These are phyloP conservation scores for Tricholomella constricta DNA, from an alignment of 768 basidiomycete genomes.

Conservation along the genomic window DNA sequence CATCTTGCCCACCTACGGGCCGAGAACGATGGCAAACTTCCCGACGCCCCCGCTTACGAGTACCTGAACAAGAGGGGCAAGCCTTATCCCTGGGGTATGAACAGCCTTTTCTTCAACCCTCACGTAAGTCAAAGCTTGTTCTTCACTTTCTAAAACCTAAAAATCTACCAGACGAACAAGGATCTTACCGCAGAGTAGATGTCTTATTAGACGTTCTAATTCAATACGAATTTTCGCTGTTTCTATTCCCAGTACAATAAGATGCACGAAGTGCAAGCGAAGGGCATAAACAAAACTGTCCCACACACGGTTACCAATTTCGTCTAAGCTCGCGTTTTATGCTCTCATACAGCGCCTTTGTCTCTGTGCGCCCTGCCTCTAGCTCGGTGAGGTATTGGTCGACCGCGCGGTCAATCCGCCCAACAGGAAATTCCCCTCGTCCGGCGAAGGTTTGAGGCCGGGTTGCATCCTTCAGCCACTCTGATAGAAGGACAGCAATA, in stretches of 20 bases:
- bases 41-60: constrained; percentile 70
- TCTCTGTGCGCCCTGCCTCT: constrained; percentile 60
- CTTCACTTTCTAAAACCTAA: constrained; percentile 3
- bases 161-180: constrained; percentile 56
- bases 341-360: constrained; percentile 64
- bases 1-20: constrained; percentile 71
- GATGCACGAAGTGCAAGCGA: not conserved
- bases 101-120: constrained; percentile 82
- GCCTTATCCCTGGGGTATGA: constrained; percentile 85
- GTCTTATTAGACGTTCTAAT: not conserved
- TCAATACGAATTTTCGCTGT: not conserved
- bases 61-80: constrained; percentile 77
- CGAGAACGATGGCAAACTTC: constrained; percentile 73
- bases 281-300: too few species aligned
- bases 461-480: constrained; percentile 80
- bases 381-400: constrained; percentile 76
- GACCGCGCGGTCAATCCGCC: constrained; percentile 70
- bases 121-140: constrained; percentile 46
- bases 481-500: constrained; percentile 75
- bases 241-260: not conserved
- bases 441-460: constrained; percentile 66
- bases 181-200: constrained; percentile 45
- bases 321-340: constrained; percentile 71
- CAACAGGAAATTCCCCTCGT: constrained; percentile 74
- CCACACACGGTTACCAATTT: constrained; percentile 57